Base-by-base conservation (phyloP, 192 early-diverging fungal species). In the Coemansia sp. region DNA sequence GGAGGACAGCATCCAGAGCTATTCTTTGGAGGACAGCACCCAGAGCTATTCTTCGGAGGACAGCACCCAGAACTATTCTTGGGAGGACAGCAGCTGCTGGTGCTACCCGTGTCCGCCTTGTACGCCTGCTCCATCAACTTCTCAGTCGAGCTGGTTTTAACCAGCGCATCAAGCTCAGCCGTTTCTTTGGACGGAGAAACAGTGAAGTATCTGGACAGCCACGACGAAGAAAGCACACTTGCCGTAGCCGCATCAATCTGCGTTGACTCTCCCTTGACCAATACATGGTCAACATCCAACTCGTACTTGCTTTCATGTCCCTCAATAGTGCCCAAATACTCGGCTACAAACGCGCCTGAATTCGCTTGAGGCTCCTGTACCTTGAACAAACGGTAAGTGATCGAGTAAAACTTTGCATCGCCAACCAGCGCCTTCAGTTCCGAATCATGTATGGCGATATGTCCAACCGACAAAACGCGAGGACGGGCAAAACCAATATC, bases 301-400 rank as follows among this genome's bases (percentile, higher is more conserved):
- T 41, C 37, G 37, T 62, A 62, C 38, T 40, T 48, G 23, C 40
- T 52, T 32, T 46, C 36, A 12, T 62, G 52, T 0, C 60, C 60
- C 12, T 38, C 51, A 14, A 62, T 54, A 14, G 52, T 54, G 15
- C 60, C 60, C 28, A 49, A 26, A 41, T 62, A 62, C 7, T 37
- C 18, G 26, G 60, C 60, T 9, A 36, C 15, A 31, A 32, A 54
- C 1, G 26, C 34, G 7, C 17, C 26, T 12, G 5, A 11, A 6
- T 32, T 18, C 11, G n/a, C 9, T 0, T 11, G 6, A 3, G 6
- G 34, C 20, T 32, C 23, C 16, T 30, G 40, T 23, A 57, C 56
- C 58, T 77, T 70, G 43, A 77, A 77, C 55, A 77, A 53, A 0
- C 74, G 62, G 36, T 64, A 77, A 0, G 63, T 70, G 38, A 77